phyloP scores from a whole-genome alignment of 495 filamentous ascomycete genomes.

The Filosporella fistucella region DNA sequence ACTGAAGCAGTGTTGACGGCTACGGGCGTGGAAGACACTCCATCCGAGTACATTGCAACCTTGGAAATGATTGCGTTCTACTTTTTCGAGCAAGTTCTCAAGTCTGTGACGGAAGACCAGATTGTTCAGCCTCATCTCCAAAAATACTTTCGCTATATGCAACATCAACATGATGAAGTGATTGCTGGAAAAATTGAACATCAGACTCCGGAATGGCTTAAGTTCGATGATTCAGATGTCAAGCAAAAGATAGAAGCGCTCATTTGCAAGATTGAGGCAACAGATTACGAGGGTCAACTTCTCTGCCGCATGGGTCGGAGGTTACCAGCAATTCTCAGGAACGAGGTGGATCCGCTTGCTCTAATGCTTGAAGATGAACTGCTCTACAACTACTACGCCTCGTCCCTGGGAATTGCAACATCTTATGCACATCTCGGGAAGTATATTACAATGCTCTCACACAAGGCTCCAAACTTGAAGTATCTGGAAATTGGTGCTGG shows the following conservation, averaged over 20 bases:
- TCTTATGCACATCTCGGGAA: neutral
- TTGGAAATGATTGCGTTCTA: neutral
- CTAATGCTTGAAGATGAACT: slow-evolving; percentile 12
- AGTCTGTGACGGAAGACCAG: neutral
- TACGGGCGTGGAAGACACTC: neutral
- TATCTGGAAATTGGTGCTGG: slow-evolving; percentile 47
- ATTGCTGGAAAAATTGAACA: neutral
- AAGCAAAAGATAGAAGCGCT: no score
- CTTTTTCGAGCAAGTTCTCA: neutral
- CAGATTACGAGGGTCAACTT: neutral
- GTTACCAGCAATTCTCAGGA: neutral
- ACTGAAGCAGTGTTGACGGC: neutral
- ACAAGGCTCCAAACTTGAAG: neutral
- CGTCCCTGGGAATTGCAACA: neutral
- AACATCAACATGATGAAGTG: neutral
- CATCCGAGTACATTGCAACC: neutral
- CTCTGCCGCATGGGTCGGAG: neutral
- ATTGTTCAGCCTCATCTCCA: neutral
- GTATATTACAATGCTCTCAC: neutral
- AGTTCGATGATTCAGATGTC: no score
- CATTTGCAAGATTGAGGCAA: neutral
- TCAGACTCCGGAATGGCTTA: neutral
- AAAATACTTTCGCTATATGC: neutral
- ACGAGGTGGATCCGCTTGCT: slow-evolving; percentile 5
- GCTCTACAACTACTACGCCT: slow-evolving; percentile 34